A percentile compares a stretch with the other conserved stretches of the same genome.
Evolutionary conservation across 1,284 basidiomycete species (phyloP).

Genomic region (Anthracocystis walkeri): DNA sequence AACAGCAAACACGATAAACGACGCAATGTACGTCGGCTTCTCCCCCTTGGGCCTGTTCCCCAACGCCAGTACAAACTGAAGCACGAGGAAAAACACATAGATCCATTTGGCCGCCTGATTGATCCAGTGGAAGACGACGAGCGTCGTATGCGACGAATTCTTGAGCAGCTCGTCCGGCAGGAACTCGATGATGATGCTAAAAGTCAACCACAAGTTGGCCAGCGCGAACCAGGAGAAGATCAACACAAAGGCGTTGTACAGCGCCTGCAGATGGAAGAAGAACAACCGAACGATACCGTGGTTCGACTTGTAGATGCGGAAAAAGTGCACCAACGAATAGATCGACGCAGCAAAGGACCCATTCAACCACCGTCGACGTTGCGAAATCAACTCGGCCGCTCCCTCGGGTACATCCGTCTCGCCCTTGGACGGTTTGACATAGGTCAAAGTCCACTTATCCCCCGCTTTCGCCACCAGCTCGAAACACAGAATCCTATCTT

Average conservation of each 20-base stretch:
- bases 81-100: constrained; percentile 85
- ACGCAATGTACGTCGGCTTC: constrained; percentile 81
- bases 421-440: constrained; percentile 94
- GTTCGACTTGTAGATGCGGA: constrained; percentile 87
- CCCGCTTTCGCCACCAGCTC: constrained; percentile 90
- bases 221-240: constrained; percentile 92
- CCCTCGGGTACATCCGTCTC: constrained; percentile 94
- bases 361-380: constrained; percentile 94
- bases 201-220: constrained; percentile 94
- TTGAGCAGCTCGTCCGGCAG: constrained; percentile 80
- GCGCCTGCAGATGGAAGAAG: constrained; percentile 92
- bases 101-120: constrained; percentile 86
- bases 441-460: constrained; percentile 88
- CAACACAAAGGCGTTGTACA: constrained; percentile 90
- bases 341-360: constrained; percentile 96
- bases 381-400: constrained; percentile 83
- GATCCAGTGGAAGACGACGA: constrained; percentile 78
- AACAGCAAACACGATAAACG: constrained; percentile 76
- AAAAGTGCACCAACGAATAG: constrained; percentile 88
- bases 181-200: constrained; percentile 93
- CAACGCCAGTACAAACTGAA: constrained; percentile 89
- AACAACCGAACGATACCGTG: constrained; percentile 86
- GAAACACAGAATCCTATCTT: constrained; percentile 87
- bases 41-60: constrained; percentile 96
- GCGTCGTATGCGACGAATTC: constrained; percentile 77